Percentiles rank a stretch among this genome's conserved stretches.
These are phyloP conservation scores for Fusarium solani-melongenae DNA, from an alignment of 2,329 filamentous ascomycete genomes.

Conservation along the genomic window DNA sequence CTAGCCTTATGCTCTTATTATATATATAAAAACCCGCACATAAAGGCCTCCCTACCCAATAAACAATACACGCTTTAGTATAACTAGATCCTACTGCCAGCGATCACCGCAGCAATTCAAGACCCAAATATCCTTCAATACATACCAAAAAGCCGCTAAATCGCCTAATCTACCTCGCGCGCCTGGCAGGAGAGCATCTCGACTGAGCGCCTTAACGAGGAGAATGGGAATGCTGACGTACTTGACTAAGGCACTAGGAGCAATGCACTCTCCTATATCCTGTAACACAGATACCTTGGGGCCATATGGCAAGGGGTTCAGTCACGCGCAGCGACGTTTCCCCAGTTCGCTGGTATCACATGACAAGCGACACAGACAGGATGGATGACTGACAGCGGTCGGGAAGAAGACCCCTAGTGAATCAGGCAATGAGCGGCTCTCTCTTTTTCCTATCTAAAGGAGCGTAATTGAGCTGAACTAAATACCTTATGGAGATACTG, in stretches of 20 bases:
- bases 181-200: not conserved
- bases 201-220: not conserved
- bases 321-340: not conserved
- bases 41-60: not conserved
- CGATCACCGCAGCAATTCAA: not conserved
- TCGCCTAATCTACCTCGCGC: not conserved
- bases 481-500: too few species aligned
- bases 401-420: too few species aligned
- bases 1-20: not conserved
- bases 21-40: not conserved
- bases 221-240: not conserved
- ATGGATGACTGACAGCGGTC: too few species aligned
- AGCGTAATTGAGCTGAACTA: too few species aligned
- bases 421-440: too few species aligned
- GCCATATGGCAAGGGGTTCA: not conserved
- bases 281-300: not conserved
- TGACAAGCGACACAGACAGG: too few species aligned
- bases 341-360: not conserved
- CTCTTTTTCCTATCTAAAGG: too few species aligned
- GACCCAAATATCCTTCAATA: slow-evolving; percentile 3
- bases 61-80: not conserved
- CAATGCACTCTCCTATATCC: slow-evolving; percentile 2
- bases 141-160: slow-evolving; percentile 1
- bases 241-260: not conserved
- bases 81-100: not conserved